Conservation (phyloP, 2,329 filamentous ascomycete genomes). For the Chrysoporthe puriensis region DNA sequence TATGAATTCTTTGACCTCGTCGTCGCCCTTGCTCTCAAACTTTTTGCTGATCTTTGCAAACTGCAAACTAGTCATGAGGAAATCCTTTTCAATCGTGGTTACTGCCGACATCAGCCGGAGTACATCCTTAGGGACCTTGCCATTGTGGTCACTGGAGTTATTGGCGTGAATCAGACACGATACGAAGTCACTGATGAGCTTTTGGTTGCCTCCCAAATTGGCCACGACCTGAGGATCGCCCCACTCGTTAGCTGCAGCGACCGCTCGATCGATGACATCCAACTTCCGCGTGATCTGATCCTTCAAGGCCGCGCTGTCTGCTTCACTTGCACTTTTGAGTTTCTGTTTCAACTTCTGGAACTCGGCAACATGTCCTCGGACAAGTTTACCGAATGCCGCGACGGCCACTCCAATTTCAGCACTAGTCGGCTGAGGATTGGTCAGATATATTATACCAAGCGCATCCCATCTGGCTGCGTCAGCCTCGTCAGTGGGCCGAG, state of each 20-base stretch:
- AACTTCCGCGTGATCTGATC: constrained; percentile 49
- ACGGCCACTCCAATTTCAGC: constrained; percentile 51
- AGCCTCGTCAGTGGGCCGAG: constrained; percentile 48
- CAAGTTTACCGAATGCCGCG: constrained; percentile 54
- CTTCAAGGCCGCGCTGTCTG: constrained; percentile 44
- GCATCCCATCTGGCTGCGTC: constrained; percentile 58
- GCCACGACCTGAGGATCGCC: constrained; percentile 60
- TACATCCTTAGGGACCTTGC: constrained; percentile 58
- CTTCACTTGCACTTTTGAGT: constrained; percentile 47
- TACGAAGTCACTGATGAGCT: constrained; percentile 58
- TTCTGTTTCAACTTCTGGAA: constrained; percentile 53
- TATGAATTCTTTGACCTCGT: constrained; percentile 64
- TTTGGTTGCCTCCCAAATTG: constrained; percentile 61
- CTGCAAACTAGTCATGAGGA: constrained; percentile 64
- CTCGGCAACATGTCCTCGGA: constrained; percentile 52
- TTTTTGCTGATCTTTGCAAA: constrained; percentile 67
- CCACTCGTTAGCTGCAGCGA: constrained; percentile 57
- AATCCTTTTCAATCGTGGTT: constrained; percentile 63
- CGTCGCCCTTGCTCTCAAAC: constrained; percentile 67
- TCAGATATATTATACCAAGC: constrained; percentile 56
- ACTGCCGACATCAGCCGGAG: constrained; percentile 64
- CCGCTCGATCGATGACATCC: constrained; percentile 52
- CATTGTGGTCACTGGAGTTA: constrained; percentile 55
- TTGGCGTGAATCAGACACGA: constrained; percentile 59
- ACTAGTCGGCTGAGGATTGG: constrained; percentile 41